Evolutionary conservation across 306 rosid genomes (phyloP).

Genomic region (Quercus glauca): DNA sequence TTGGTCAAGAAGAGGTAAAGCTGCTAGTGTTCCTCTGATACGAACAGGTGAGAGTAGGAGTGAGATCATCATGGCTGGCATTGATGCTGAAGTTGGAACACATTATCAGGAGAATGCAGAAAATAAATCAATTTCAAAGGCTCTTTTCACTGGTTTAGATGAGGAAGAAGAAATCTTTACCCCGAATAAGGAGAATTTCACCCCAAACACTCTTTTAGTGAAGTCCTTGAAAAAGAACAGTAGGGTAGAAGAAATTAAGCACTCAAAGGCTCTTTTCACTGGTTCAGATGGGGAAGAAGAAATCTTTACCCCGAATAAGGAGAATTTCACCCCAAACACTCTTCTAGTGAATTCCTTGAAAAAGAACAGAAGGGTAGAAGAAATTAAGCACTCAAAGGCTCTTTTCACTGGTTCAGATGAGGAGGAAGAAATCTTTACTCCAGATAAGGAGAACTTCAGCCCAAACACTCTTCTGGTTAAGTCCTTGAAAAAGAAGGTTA

Average conservation of each 20-base stretch:
- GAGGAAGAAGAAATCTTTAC: conserved; percentile 50
- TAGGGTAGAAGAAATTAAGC: too few relatives aligned
- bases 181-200: conserved; percentile 67
- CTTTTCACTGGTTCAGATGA: conserved; percentile 1
- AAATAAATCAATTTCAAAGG: conserved; percentile 20
- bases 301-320: conserved; percentile 58
- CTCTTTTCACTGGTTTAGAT: conserved; percentile 26
- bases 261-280: too few relatives aligned
- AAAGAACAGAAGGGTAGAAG: conserved; percentile 41
- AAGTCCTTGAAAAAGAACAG: conserved; percentile 47
- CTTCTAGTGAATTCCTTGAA: conserved; percentile 37
- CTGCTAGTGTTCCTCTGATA: conserved; percentile 50
- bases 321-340: conserved; percentile 55
- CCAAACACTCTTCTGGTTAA: conserved; percentile 40
- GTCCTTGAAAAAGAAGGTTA: conserved; percentile 48
- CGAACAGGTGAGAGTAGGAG: conserved; percentile 39
- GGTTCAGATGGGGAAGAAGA: conserved; percentile 38
- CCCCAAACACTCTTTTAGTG: conserved; percentile 46
- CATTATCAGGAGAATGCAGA: conserved; percentile 22
- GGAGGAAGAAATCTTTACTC: conserved; percentile 51
- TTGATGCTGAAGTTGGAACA: conserved; percentile 28
- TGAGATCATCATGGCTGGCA: conserved; percentile 8
- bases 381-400: conserved; percentile 29
- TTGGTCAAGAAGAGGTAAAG: conserved; percentile 73
- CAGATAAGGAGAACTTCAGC: conserved; percentile 66